A percentile compares a stretch with the other conserved stretches of the same genome.
phyloP scores from a whole-genome alignment of 2,329 filamentous ascomycete species.

The Biscogniauxia sp. region DNA sequence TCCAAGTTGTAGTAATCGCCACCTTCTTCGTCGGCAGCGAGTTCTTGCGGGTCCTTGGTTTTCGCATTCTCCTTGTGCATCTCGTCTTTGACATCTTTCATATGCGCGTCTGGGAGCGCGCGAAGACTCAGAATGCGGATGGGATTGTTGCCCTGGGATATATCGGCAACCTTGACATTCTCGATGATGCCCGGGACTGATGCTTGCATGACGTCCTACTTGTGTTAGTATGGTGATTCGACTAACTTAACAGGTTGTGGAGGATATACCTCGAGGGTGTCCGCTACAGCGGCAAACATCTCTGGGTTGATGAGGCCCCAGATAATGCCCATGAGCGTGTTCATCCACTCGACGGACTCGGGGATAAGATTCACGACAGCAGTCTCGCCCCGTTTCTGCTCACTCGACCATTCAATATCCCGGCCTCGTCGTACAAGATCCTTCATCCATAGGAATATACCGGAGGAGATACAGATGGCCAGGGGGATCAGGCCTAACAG shows the following conservation, averaged over 20 bases:
- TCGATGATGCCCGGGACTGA: slow-evolving; percentile 89
- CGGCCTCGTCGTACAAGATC: slow-evolving; percentile 80
- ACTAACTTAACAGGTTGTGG: background rate
- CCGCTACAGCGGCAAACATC: slow-evolving; percentile 89
- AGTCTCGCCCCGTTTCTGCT: slow-evolving; percentile 79
- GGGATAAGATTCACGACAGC: slow-evolving; percentile 87
- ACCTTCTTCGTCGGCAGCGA: slow-evolving; percentile 84
- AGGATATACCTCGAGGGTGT: slow-evolving; percentile 65
- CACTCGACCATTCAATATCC: slow-evolving; percentile 83
- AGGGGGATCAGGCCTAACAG: slow-evolving; percentile 76
- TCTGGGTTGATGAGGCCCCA: slow-evolving; percentile 95
- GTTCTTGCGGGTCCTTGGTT: slow-evolving; percentile 80
- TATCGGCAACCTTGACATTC: slow-evolving; percentile 91
- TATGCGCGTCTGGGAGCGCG: slow-evolving; percentile 78
- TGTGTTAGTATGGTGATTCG: slow-evolving; percentile 9
- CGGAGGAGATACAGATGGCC: slow-evolving; percentile 68
- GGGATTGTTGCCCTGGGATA: slow-evolving; percentile 89
- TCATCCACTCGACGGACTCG: slow-evolving; percentile 95
- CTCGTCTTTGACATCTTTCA: slow-evolving; percentile 76
- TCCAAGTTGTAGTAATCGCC: slow-evolving; percentile 93
- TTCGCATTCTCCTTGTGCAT: slow-evolving; percentile 77
- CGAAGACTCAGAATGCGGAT: slow-evolving; percentile 84
- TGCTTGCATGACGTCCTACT: slow-evolving; percentile 87
- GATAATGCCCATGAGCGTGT: slow-evolving; percentile 76
- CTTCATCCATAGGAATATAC: slow-evolving; percentile 86